Evolutionary conservation across 495 filamentous ascomycete species (phyloP).

Genomic region (Penicillium steckii): DNA sequence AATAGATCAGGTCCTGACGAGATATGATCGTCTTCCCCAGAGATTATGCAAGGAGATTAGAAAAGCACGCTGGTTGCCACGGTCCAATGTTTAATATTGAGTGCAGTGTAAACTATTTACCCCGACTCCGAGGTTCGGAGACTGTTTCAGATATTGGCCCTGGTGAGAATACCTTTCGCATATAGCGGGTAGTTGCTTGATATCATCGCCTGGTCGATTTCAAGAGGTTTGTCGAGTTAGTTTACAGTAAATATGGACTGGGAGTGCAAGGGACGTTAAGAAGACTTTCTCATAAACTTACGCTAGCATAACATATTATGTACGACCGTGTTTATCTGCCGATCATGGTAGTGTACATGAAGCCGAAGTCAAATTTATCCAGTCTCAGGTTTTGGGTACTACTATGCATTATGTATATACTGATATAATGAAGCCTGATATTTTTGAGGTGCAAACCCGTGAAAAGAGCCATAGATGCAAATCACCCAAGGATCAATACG

Average conservation of each 20-base stretch:
- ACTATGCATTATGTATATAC: too few species aligned
- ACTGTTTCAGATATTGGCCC: conserved; percentile 11
- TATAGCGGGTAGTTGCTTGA: not conserved
- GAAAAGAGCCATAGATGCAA: too few species aligned
- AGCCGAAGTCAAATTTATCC: too few species aligned
- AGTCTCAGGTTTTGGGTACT: too few species aligned
- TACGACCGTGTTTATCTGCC: not conserved
- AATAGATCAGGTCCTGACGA: not conserved
- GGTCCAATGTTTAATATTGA: conserved; percentile 13
- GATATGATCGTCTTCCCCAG: conserved; percentile 2
- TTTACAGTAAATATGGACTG: not conserved
- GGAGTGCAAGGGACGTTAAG: not conserved
- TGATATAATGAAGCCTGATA: too few species aligned
- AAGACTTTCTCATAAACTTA: not conserved
- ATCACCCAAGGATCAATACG: too few species aligned
- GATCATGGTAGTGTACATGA: too few species aligned
- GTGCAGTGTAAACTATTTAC: not conserved
- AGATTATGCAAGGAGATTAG: conserved; percentile 19
- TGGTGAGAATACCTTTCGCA: not conserved
- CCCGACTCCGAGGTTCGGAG: conserved; percentile 6
- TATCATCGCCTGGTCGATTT: not conserved
- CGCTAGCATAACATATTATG: not conserved
- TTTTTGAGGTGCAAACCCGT: too few species aligned
- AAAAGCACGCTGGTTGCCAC: conserved; percentile 10
- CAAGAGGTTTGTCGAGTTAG: not conserved